A percentile compares a stretch with the other conserved stretches of the same genome.
phyloP scores from a whole-genome alignment of 179 eudicot species.

The Monotropa hypopitys region DNA sequence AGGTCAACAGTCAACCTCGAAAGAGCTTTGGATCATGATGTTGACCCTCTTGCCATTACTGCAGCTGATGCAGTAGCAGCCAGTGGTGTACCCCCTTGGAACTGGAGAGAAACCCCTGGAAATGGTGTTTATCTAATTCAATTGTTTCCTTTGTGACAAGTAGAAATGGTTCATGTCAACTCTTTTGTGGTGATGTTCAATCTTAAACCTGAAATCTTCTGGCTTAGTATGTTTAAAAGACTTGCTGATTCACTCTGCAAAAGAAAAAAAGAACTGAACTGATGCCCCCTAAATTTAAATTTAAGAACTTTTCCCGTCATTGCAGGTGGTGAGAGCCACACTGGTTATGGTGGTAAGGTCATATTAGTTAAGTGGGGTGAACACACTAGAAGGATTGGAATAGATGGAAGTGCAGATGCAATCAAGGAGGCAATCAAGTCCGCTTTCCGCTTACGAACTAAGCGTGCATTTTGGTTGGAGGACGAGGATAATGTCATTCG shows the following conservation, averaged over 20 bases:
- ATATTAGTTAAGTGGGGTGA: conserved; percentile 59
- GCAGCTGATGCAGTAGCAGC: conserved; percentile 62
- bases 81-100: conserved; percentile 67
- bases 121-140: conserved; percentile 29
- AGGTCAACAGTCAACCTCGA: conserved; percentile 63
- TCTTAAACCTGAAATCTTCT: background rate
- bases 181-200: background rate
- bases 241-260: background rate
- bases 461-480: conserved; percentile 64
- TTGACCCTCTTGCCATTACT: conserved; percentile 82
- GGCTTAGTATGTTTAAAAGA: background rate
- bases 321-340: conserved; percentile 39
- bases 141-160: background rate
- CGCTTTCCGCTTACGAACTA: conserved; percentile 55
- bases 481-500: conserved; percentile 55
- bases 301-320: background rate
- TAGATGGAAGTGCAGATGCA: conserved; percentile 61
- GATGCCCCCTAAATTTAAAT: background rate
- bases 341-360: conserved; percentile 45
- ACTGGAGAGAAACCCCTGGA: conserved; percentile 74
- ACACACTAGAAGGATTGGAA: conserved; percentile 43
- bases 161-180: background rate
- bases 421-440: conserved; percentile 65
- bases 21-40: conserved; percentile 69
- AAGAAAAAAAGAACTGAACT: background rate